Evolutionary conservation across 306 rosid genomes (phyloP).

Genomic region (Inga oerstediana): DNA sequence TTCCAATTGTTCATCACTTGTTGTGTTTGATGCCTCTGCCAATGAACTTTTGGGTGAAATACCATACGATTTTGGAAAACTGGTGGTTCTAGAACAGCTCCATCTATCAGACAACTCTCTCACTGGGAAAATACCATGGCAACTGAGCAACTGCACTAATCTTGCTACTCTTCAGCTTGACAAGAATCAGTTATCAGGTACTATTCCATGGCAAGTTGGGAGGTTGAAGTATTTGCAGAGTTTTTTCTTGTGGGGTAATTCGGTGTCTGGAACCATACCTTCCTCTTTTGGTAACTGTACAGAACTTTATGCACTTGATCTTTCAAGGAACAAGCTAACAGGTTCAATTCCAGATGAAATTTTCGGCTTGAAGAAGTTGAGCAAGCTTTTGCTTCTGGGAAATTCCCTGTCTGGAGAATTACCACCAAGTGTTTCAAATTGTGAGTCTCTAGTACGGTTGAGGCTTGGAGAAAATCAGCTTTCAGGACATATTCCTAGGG

Average conservation of each 20-base stretch:
- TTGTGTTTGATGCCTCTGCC: conserved; percentile 76
- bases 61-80: conserved; percentile 82
- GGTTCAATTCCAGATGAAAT: conserved; percentile 92
- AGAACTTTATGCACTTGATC: conserved; percentile 91
- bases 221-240: conserved; percentile 67
- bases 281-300: conserved; percentile 88
- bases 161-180: conserved; percentile 90
- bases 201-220: conserved; percentile 83
- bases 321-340: conserved; percentile 88
- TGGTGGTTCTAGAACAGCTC: conserved; percentile 78
- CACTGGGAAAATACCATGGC: conserved; percentile 70
- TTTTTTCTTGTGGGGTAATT: conserved; percentile 94
- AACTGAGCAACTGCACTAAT: conserved; percentile 89
- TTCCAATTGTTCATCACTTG: conserved; percentile 88
- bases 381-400: conserved; percentile 94
- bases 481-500: conserved; percentile 84
- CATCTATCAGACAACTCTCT: conserved; percentile 87
- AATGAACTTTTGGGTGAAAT: conserved; percentile 76
- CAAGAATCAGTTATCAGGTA: conserved; percentile 88
- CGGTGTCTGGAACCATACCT: conserved; percentile 84
- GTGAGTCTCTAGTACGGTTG: conserved; percentile 80
- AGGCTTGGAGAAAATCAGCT: conserved; percentile 95
- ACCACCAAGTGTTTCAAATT: conserved; percentile 68
- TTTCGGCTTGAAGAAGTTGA: conserved; percentile 85
- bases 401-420: conserved; percentile 79